Base-by-base conservation (phyloP, 495 filamentous ascomycete genomes). In the Daldinia vernicosa region DNA sequence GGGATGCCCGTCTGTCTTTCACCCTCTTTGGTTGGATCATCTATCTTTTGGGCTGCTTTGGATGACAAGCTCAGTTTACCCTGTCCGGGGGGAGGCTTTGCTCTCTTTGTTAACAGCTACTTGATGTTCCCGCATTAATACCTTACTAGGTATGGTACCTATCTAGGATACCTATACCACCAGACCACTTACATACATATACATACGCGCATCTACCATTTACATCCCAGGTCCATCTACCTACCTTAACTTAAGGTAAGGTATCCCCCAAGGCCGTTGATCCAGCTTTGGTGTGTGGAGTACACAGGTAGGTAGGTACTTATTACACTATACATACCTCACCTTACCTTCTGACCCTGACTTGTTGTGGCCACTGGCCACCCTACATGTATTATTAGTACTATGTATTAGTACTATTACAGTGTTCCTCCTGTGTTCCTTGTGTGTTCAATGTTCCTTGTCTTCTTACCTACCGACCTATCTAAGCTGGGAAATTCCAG, bases 401-500 rank as follows among this genome's bases (percentile, higher is more conserved):
- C 33, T 35, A 35, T 35, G 33, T 35, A 35, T 14, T 35, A 35
- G 33, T 35, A 35, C 33, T 35, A 35, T 35, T 14, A 35, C 33
- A 35, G 33, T 35, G 33, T 35, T 14, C 33, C 33, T 35, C 30
- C 57, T 32, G 52, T 54, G n/a, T 54, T 17, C 43, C 43, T 47
- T 47, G 43, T 47, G 43, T 47, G 9, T 53, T 28, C 50, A 28
- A 52, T 24, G 22, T 53, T 53, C 50, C 50, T 33, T 39, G 17
- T 27, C 15, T 47, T 22, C 47, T 65, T 45, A 43, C 30, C 60
- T 70, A 56, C 63, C 64, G 56, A 63, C 58, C 63, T 63, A 58
- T 52, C 67, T 63, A 67, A 72, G 69, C 69, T 71, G 30, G 62
- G 69, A 72, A 64, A 66, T 67, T 63, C 69, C 35, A 69, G 39